A percentile compares a stretch with the other conserved stretches of the same genome.
These are phyloP conservation scores for Claviceps sp. DNA, from an alignment of 2,329 filamentous ascomycete genomes.

Conservation along the genomic window DNA sequence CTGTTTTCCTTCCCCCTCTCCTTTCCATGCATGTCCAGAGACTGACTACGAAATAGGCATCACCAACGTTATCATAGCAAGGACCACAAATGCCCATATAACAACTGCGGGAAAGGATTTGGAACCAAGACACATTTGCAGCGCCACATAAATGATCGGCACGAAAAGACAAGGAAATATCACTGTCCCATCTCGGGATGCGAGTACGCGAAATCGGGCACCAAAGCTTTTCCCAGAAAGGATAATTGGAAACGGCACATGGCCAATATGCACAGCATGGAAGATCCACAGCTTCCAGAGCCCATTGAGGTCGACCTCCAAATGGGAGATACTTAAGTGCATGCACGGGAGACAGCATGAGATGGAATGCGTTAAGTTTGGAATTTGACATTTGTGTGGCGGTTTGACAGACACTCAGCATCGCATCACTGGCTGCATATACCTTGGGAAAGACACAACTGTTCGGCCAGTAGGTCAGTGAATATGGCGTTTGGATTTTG, in stretches of 20 bases:
- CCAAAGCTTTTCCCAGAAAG: constrained; percentile 46
- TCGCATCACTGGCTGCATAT: neutral
- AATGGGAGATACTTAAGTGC: constrained; percentile 12
- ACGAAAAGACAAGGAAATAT: constrained; percentile 45
- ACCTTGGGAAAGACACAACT: neutral
- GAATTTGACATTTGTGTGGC: neutral
- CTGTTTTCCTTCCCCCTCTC: too few species aligned
- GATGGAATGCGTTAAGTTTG: constrained; percentile 17
- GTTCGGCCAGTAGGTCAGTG: neutral
- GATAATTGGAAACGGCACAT: constrained; percentile 52
- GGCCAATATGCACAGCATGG: constrained; percentile 42
- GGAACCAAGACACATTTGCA: constrained; percentile 50
- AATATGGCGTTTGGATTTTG: neutral
- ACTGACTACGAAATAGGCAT: constrained; percentile 26
- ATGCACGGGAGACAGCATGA: too few species aligned
- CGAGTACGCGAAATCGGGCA: constrained; percentile 41
- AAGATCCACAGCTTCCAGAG: constrained; percentile 25
- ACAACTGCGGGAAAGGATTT: constrained; percentile 40
- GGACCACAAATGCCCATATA: constrained; percentile 42
- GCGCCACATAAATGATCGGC: constrained; percentile 49
- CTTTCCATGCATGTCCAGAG: neutral
- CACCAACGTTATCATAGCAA: constrained; percentile 49
- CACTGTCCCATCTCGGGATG: constrained; percentile 42
- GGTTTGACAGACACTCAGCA: neutral
- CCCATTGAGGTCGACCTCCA: constrained; percentile 28